Conservation (phyloP, 345 rosid genomes). For the Angophora floribunda region DNA sequence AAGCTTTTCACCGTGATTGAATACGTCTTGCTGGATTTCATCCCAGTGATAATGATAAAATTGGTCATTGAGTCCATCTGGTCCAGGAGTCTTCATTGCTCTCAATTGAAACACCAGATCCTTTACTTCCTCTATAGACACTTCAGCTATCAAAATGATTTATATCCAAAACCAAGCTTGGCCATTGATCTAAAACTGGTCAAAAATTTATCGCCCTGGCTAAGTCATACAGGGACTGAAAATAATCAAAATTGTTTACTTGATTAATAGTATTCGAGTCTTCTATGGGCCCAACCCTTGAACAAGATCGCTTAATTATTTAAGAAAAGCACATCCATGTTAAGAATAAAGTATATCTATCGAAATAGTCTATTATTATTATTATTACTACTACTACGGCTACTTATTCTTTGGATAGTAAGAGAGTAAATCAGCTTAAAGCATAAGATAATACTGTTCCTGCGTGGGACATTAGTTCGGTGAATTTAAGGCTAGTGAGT, state of each 20-base stretch:
- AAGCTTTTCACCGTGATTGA: neutral
- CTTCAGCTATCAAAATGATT: neutral
- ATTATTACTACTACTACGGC: neutral
- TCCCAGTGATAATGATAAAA: neutral
- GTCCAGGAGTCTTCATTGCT: neutral
- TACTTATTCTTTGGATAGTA: neutral
- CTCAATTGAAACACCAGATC: neutral
- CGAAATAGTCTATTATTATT: neutral
- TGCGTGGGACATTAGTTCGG: neutral
- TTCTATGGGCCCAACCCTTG: neutral
- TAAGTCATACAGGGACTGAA: neutral
- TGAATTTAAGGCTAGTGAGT: neutral
- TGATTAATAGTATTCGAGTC: neutral
- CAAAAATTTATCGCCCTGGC: neutral
- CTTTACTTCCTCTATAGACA: neutral
- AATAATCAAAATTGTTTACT: neutral
- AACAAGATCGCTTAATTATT: neutral
- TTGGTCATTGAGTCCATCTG: neutral
- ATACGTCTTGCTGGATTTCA: neutral
- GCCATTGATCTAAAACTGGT: neutral
- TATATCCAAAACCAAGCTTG: neutral
- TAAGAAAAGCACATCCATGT: neutral
- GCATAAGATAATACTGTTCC: neutral
- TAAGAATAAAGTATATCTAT: neutral
- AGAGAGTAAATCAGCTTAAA: neutral